Base-by-base conservation (phyloP, 2,329 filamentous ascomycete genomes). In the Capronia americana region DNA sequence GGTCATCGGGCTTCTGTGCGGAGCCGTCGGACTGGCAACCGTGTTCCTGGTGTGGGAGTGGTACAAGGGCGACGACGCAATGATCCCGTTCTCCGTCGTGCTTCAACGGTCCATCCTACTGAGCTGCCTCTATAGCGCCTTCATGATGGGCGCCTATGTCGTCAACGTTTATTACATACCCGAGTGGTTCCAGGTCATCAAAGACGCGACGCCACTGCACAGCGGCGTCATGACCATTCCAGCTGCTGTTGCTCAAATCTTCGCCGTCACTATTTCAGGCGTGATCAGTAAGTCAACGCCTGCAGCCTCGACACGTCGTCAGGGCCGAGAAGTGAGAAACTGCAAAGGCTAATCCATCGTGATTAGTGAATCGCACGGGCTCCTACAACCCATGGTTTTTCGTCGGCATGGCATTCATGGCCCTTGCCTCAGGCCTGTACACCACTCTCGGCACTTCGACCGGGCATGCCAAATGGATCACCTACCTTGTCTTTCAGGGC, bases 151-250 rank as follows among this genome's bases (percentile, higher is more conserved):
- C 12, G 34, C 32, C 5, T 61, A 62, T 32, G 51, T 69, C 20
- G 34, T 60, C 54, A 61, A 65, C 1, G 69, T 78, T 17, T 80
- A 77, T 63, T 79, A 77, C 55, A 63, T 81, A 1, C 79, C 80
- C 0, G 75, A 82, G 41, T 83, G 77, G 74, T 82, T 83, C 69
- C 80, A 84, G 69, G 79, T 77, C 2, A 76, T 81, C 64, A 77
- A 79, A 61, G 75, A 75, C 4, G 75, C 74, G 11, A 75, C 74
- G 4, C 71, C 71, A n/a, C 63, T 64, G 4, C 59, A 65, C 44
- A 71, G 69, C 38, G 71, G 71, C 23, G 69, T 71, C 17, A 65
- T 70, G 50, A 56, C 66, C 10, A 59, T 73, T n/a, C 71, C 71
- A 23, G 57, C 26, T 11, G 68, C 71, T 4, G 17, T 70, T 8